Evolutionary conservation across 2,329 filamentous ascomycete species (phyloP), one percentile per base, ranked within the genome.

Genomic region (Aureobasidium sp.): DNA sequence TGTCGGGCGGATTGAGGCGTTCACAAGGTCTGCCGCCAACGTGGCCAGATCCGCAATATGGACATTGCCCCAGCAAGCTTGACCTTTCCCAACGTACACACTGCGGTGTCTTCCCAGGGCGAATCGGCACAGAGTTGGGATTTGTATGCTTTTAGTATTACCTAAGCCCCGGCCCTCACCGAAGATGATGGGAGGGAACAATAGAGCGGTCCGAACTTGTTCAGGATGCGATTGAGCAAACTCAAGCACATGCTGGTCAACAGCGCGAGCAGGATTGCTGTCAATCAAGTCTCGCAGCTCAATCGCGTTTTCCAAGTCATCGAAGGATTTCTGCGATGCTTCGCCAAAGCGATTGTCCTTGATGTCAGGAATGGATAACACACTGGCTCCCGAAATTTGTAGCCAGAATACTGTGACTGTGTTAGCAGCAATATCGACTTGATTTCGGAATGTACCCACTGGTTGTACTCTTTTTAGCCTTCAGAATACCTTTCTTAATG

Each of bases 171-270:
- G 65, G 1, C 71, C 71, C 3, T 11, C 7, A 22, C 52, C 85
- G 66, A 86, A 88, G 65, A 88, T 87, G 1, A 81, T 84, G 0
- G 86, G 84, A 5, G 87, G 86, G 65, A 84, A 87, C 1, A 89
- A 78, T 25, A 89, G 80, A 15, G 81, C 85, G 0, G 83, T 84
- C 69, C 83, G 84, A 12, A 87, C 14, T 25, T n/a, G 20, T 3
- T 9, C 77, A 0, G 73, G 73, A 5, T 78, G 75, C 62, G 74
- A 71, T 1, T 70, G 71, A 3, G 74, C 77, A 0, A 80, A 77
- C 1, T 73, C 76, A 0, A 87, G 74, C 15, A 91, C 82, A 39
- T 89, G 78, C 70, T 85, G 83, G 73, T 93, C 89, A 3, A 90
- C 83, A 68, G 86, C 78, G 15, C 87, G 83, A 75, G 91, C 88